Conservation (phyloP, 768 basidiomycete genomes). For the Neoboletus brunneissimus region DNA sequence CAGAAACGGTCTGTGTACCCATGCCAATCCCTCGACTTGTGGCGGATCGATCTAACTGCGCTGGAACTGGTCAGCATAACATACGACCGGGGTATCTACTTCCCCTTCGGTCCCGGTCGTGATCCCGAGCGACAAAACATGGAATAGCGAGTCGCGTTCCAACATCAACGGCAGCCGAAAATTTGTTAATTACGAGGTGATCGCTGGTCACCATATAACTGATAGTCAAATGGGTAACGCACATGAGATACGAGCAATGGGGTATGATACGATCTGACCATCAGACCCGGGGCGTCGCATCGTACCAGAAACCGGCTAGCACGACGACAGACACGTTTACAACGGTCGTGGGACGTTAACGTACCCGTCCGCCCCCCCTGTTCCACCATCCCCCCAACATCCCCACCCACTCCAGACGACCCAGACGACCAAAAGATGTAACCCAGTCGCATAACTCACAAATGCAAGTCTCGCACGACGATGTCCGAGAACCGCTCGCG, state of each 20-base stretch:
- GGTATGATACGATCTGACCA: neutral
- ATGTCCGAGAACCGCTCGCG: slow-evolving; percentile 83
- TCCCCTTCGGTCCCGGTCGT: no score
- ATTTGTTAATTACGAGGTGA: neutral
- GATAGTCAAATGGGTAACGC: neutral
- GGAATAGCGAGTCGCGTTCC: no score
- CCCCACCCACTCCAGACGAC: slow-evolving; percentile 58
- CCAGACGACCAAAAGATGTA: slow-evolving; percentile 82
- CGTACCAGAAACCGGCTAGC: neutral
- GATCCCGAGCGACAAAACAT: no score
- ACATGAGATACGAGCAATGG: neutral
- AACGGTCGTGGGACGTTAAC: slow-evolving; percentile 8
- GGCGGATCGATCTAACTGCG: no score
- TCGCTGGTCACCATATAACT: neutral
- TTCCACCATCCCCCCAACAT: slow-evolving; percentile 53
- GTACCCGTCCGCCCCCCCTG: neutral
- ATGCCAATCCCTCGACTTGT: no score
- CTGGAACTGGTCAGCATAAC: no score
- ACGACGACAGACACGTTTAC: neutral
- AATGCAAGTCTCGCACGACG: slow-evolving; percentile 88
- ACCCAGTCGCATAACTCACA: slow-evolving; percentile 75
- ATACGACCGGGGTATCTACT: no score
- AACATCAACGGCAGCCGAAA: neutral
- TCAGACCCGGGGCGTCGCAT: neutral
- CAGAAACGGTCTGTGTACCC: no score